Evolutionary conservation across 2,329 filamentous ascomycete species (phyloP).

Genomic region (Sclerotinia nivalis): DNA sequence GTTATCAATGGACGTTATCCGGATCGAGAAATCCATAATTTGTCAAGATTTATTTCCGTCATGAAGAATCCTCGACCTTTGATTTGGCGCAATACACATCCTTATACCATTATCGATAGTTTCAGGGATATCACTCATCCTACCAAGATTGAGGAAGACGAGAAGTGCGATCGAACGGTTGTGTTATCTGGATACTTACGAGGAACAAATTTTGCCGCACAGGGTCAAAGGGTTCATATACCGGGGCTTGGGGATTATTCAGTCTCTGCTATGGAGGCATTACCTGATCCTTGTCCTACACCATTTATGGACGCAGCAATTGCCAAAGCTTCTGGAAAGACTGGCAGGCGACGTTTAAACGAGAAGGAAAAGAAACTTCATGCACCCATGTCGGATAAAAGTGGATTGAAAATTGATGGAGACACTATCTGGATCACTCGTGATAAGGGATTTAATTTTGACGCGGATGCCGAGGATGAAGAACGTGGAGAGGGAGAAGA

Average conservation of each 20-base stretch:
- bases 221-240: slow-evolving; percentile 85
- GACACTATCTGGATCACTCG: slow-evolving; percentile 89
- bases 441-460: slow-evolving; percentile 74
- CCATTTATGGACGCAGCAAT: slow-evolving; percentile 85
- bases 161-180: slow-evolving; percentile 86
- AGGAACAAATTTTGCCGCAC: slow-evolving; percentile 88
- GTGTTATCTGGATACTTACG: slow-evolving; percentile 91
- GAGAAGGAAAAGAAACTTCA: slow-evolving; percentile 97
- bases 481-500: slow-evolving; percentile 94
- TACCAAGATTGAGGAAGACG: slow-evolving; percentile 82
- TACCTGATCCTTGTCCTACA: slow-evolving; percentile 94
- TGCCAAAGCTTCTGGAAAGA: slow-evolving; percentile 81
- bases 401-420: slow-evolving; percentile 92
- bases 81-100: slow-evolving; percentile 94
- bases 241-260: slow-evolving; percentile 89
- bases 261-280: slow-evolving; percentile 77
- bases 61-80: slow-evolving; percentile 99
- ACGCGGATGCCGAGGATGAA: slow-evolving; percentile 60
- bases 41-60: slow-evolving; percentile 91
- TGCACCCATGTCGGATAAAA: slow-evolving; percentile 97
- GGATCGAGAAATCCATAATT: slow-evolving; percentile 92
- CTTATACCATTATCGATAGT: slow-evolving; percentile 89
- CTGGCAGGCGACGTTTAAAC: slow-evolving; percentile 75
- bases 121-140: slow-evolving; percentile 95
- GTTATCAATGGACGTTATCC: slow-evolving; percentile 97